Evolutionary conservation across 805 yeast genomes (phyloP), one percentile per base, ranked within the genome.

Genomic region (Monosporozyma servazzii): DNA sequence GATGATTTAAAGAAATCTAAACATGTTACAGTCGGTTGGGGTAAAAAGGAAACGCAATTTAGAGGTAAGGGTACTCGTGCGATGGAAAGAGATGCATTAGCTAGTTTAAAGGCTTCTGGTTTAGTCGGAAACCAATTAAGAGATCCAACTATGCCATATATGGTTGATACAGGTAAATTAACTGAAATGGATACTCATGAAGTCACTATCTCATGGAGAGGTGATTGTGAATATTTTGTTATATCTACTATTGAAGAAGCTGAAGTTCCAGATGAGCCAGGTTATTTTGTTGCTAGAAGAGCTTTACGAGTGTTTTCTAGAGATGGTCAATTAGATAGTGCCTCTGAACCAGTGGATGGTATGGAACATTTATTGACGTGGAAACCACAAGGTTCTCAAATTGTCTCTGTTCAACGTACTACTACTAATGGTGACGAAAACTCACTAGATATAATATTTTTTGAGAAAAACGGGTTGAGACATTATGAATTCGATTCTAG

Each of bases 1-100:
- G 76, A 75, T 8, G 99, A 93, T 64, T 73, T 90, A 46, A 65
- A 71, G 33, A 69, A 79, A 48, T 82, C 89, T 1, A 83, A 82
- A 57, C 96, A 93, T 63, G 96, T 93, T 37, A 84, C 91, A 27
- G 96, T 93, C 43, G 99, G 99, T 25, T 93, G 99, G 99, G 99
- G 99, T 63, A 86, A 85, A 55, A 83, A 84, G 58, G 98, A 91
- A 66, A 93, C 99, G 0, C 99, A 93, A 70, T 93, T 93, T 68
- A 82, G 85, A 68, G 99, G 99, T 48, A 83, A 79, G 62, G 99
- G 99, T 56, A 93, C 86, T 30, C 84, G 83, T 60, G 88, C 86
- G 7, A 63, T 79, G 54, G 95, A 86, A 68, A 76, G 91, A 68
- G 85, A 64, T 25, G 75, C 77, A 6, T 55, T 73, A 39, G 74